Base-by-base conservation (phyloP, 2,329 filamentous ascomycete species). In the Botrytis pseudocinerea region DNA sequence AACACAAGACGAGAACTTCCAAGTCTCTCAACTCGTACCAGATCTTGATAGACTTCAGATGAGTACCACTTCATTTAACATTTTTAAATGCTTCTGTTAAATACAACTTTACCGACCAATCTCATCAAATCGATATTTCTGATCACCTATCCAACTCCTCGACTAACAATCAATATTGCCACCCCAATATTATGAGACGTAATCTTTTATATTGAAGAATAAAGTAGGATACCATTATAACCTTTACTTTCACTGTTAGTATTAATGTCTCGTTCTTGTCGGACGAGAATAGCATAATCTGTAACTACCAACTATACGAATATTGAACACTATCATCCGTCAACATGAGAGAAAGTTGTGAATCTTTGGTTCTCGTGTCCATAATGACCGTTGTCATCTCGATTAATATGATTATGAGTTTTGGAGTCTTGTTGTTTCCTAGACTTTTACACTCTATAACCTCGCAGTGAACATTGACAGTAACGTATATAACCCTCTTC, bases 121-220 rank as follows among this genome's bases (percentile, higher is more conserved):
- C 6, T 54, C 5, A 16, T 54, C 25, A 1, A 6, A 54, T n/a
- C 0, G 5, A 54, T 54, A 25, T 3, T 51, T n/a, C 48, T n/a
- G 4, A 51, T 51, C 5, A 4, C 5, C 25, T n/a, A 10, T 2
- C 48, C 6, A 59, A 60, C 18, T 10, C 22, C 20, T 18, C 4
- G 14, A 18, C 4, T 0, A 32, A 60, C 20, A 38, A 35, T 6
- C 0, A 7, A 22, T 60, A 35, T 38, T 7, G 6, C 0, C 6
- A 20, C 14, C 4, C 4, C 1, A 5, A 38, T 51, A 38, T 14
- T 0, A 38, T 38, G 20, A 22, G 57, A 60, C 10, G 32, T 25
- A 22, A 3, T 2, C 57, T 1, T 14, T 2, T 12, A 20, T 12
- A 12, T 22, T 18, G 28, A 28, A 16, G 51, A 18, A 18, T 3